These are phyloP conservation scores for Yueomyces sp. DNA, from an alignment of 1,139 yeast species.

Conservation along the genomic window DNA sequence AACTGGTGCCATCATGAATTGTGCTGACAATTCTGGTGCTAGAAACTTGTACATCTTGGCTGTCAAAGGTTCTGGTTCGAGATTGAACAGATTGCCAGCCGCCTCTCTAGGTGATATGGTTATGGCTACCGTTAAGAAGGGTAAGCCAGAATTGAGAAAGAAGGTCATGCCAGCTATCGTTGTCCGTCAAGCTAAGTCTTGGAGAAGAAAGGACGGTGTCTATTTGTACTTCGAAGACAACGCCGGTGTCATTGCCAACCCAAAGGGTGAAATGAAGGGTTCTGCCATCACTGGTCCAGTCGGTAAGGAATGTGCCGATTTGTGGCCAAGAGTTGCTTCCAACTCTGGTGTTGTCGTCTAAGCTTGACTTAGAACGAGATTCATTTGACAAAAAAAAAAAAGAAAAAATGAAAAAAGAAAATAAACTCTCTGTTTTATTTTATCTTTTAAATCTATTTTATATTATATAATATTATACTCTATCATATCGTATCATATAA, in stretches of 20 bases:
- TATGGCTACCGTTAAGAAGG: constrained; percentile 99
- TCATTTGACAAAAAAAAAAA: too few species aligned
- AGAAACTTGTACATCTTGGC: constrained; percentile 98
- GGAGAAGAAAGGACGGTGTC: constrained; percentile 99
- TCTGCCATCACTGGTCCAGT: constrained; percentile 99
- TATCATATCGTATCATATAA: too few species aligned
- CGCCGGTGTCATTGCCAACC: constrained; percentile 99
- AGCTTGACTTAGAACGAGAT: constrained; percentile 8
- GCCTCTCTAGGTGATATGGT: constrained; percentile 99
- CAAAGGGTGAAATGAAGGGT: constrained; percentile 99
- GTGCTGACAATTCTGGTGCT: constrained; percentile 99
- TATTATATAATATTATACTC: too few species aligned
- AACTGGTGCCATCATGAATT: constrained; percentile 99
- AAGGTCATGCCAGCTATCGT: constrained; percentile 99
- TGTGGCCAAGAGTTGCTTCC: constrained; percentile 99
- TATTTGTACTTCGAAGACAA: constrained; percentile 99
- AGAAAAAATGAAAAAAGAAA: too few species aligned
- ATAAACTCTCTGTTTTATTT: too few species aligned
- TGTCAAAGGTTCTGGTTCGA: constrained; percentile 99
- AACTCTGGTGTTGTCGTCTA: constrained; percentile 99
- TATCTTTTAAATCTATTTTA: too few species aligned
- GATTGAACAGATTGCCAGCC: constrained; percentile 99
- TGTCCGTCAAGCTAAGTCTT: constrained; percentile 98
- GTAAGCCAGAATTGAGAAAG: constrained; percentile 99
- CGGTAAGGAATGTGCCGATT: constrained; percentile 99